These are phyloP conservation scores for Sugiyamaella japonica DNA, from an alignment of 1,139 yeast genomes.

Conservation along the genomic window DNA sequence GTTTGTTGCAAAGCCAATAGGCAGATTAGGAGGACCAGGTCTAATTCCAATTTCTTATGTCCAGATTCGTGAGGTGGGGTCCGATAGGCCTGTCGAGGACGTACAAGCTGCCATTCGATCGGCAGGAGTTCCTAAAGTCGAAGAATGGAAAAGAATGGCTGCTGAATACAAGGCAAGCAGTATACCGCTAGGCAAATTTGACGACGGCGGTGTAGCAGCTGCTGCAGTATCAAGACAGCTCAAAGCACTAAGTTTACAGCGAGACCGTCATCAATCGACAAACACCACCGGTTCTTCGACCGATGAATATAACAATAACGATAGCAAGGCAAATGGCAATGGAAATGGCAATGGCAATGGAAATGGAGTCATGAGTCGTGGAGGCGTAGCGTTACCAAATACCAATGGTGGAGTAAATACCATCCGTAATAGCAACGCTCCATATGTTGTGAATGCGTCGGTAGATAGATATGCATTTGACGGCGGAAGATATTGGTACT, in stretches of 20 bases:
- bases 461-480: slow-evolving; percentile 82
- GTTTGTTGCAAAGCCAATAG: slow-evolving; percentile 97
- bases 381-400: background rate
- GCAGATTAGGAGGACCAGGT: slow-evolving; percentile 95
- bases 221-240: slow-evolving; percentile 12
- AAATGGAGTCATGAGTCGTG: background rate
- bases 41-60: slow-evolving; percentile 90
- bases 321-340: slow-evolving; percentile 1
- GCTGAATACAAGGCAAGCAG: slow-evolving; percentile 93
- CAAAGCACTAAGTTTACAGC: slow-evolving; percentile 5
- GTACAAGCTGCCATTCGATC: slow-evolving; percentile 57
- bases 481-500: slow-evolving; percentile 88
- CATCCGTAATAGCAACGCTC: slow-evolving; percentile 12
- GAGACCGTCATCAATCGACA: slow-evolving; percentile 19
- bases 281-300: slow-evolving; percentile 8
- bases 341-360: slow-evolving; percentile 3
- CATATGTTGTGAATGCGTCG: slow-evolving; percentile 53
- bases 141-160: slow-evolving; percentile 90
- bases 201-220: slow-evolving; percentile 31
- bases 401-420: background rate
- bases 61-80: slow-evolving; percentile 73
- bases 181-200: slow-evolving; percentile 65
- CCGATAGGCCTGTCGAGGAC: slow-evolving; percentile 53
- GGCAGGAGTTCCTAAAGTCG: slow-evolving; percentile 83
- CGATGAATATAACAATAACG: slow-evolving; percentile 6